A percentile compares a stretch with the other conserved stretches of the same genome.
These are phyloP conservation scores for Lasiodiplodia theobromae DNA, from an alignment of 2,329 filamentous ascomycete species.

Conservation along the genomic window DNA sequence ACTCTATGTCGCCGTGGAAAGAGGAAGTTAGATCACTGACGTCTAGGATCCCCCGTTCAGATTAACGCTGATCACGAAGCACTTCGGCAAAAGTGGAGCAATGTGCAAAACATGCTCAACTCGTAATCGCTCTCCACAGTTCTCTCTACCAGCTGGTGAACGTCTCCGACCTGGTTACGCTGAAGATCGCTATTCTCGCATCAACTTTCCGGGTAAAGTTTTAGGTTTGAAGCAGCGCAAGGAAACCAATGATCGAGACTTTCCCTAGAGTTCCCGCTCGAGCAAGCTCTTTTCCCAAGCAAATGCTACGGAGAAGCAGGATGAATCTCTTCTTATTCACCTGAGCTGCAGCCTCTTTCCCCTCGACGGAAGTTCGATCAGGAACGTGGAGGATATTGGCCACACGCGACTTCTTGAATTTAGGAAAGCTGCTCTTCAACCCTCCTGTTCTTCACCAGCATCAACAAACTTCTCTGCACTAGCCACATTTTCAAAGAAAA, in stretches of 20 bases:
- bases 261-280: not conserved
- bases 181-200: conserved; percentile 1
- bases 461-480: not conserved
- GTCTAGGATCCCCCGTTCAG: conserved; percentile 33
- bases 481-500: not conserved
- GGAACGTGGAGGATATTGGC: conserved; percentile 5
- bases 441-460: not conserved
- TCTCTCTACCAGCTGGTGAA: not conserved
- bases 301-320: not conserved
- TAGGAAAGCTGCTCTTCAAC: not conserved
- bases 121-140: conserved; percentile 13
- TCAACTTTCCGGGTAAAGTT: conserved; percentile 2
- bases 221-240: not conserved
- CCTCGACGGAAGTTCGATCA: not conserved
- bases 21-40: conserved; percentile 17
- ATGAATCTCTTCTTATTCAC: not conserved
- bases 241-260: not conserved
- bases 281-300: not conserved
- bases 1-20: not conserved
- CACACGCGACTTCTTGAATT: conserved; percentile 8
- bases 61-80: conserved; percentile 57
- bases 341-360: not conserved
- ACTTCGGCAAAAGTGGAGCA: conserved; percentile 58
- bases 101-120: conserved; percentile 55
- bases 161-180: not conserved